Conservation (phyloP, 176 grass and related monocot species). For the Rhynchospora tenuis region DNA sequence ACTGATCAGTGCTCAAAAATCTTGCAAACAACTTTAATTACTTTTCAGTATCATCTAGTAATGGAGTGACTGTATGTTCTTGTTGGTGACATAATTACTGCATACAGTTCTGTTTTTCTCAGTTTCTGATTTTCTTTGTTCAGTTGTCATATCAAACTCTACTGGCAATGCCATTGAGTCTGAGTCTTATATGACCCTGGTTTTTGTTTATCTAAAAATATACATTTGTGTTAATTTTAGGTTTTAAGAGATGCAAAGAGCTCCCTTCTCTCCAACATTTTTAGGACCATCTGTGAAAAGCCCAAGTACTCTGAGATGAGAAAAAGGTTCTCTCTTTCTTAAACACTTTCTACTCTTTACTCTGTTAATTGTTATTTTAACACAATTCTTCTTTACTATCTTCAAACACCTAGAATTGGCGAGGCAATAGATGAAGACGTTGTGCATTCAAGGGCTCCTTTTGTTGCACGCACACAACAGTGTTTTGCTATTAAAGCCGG, state of each 20-base stretch:
- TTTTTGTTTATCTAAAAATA: neutral
- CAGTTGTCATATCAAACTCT: neutral
- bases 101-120: neutral
- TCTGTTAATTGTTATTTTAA: constrained; percentile 15
- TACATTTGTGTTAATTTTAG: constrained; percentile 26
- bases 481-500: constrained; percentile 95
- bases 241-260: constrained; percentile 88
- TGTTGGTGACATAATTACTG: neutral
- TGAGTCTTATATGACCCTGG: neutral
- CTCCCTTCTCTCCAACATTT: constrained; percentile 85
- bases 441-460: constrained; percentile 93
- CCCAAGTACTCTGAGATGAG: constrained; percentile 69
- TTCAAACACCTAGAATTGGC: constrained; percentile 55
- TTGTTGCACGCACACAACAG: constrained; percentile 84
- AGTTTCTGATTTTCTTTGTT: neutral
- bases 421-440: constrained; percentile 88
- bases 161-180: neutral
- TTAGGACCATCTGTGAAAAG: constrained; percentile 85
- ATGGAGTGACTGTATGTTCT: neutral
- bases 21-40: constrained; percentile 1
- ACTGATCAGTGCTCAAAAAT: neutral
- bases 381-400: constrained; percentile 31
- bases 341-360: neutral
- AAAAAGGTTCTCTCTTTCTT: constrained; percentile 54
- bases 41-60: neutral